phyloP scores from a whole-genome alignment of 2,329 filamentous ascomycete genomes.

The Claviceps fusiformis region DNA sequence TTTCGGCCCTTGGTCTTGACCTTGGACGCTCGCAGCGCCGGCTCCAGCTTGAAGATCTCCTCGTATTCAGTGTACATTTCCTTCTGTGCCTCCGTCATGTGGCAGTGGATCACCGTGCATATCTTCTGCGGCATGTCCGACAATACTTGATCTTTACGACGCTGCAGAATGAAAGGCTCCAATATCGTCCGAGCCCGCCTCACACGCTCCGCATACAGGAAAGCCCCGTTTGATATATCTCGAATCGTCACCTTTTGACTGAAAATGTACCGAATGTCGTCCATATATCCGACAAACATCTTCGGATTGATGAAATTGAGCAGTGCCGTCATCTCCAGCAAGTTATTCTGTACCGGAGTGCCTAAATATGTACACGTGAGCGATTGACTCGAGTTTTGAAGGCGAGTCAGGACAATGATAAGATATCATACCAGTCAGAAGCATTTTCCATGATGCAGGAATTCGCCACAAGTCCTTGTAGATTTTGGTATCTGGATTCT shows the following conservation, averaged over 20 bases:
- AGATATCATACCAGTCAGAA: slow-evolving; percentile 39
- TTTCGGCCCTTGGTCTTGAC: slow-evolving; percentile 29
- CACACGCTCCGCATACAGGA: slow-evolving; percentile 79
- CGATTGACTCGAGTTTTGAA: neutral
- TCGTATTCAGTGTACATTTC: slow-evolving; percentile 56
- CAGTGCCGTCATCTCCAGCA: slow-evolving; percentile 80
- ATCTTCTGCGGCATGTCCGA: slow-evolving; percentile 68
- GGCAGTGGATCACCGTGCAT: slow-evolving; percentile 65
- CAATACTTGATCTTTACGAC: slow-evolving; percentile 90
- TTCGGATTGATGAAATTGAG: slow-evolving; percentile 87
- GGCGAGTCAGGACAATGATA: neutral
- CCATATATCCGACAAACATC: slow-evolving; percentile 63
- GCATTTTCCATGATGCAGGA: slow-evolving; percentile 65
- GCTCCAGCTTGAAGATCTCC: slow-evolving; percentile 49
- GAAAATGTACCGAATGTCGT: slow-evolving; percentile 77
- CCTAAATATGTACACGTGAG: slow-evolving; percentile 39
- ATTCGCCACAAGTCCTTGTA: slow-evolving; percentile 72
- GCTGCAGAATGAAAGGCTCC: slow-evolving; percentile 84
- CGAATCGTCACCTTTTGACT: slow-evolving; percentile 79
- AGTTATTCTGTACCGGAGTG: slow-evolving; percentile 87
- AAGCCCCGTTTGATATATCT: slow-evolving; percentile 64
- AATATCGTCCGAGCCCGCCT: slow-evolving; percentile 80
- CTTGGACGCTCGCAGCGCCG: slow-evolving; percentile 38
- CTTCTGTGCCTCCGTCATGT: slow-evolving; percentile 59
- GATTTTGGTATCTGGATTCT: slow-evolving; percentile 71